Evolutionary conservation across 495 filamentous ascomycete genomes (phyloP), one percentile per base, ranked within the genome.

Genomic region (Penicillium angulare): DNA sequence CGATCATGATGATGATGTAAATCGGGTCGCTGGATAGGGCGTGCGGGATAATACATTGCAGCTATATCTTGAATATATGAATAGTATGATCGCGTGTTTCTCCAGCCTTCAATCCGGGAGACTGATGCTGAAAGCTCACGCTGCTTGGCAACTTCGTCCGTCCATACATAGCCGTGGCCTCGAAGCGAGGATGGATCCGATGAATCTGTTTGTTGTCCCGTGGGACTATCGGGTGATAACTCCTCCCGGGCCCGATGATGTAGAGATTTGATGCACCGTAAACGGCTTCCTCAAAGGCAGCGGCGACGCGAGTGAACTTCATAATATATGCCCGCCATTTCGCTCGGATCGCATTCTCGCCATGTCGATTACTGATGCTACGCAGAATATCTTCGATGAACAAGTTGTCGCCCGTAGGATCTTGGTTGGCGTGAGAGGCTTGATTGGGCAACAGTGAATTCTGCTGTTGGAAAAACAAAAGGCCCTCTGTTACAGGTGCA

Each of bases 121-220:
- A 95, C 89, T 23, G 92, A 95, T 1, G 89, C 92, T 6, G 88
- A 84, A 20, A 99, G 78, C 69, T 97, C 95, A 42, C 83, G 83
- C 56, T 86, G 81, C 65, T 88, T 90, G n/a, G 85, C 75, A 8
- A 69, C 66, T 40, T 96, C 89, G 64, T 95, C 88, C 6, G 82
- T 68, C 95, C 95, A 99, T 6, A 99, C 92, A 61, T 95, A 96
- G 24, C 93, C 93, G 66, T 99, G 93, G 3, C 93, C 90, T 20
- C 77, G 73, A 10, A 88, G 68, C 20, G 78, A 79, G 16, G 83
- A 79, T 29, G 87, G 84, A 39, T 84, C 82, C 5, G 58, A 42
- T 0, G 67, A 58, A 53, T 77, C 74, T 0, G 63, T 57, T 55
- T 75, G 69, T 5, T 65, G 57, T n/a, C 72, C 69, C 38, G 72